phyloP scores from a whole-genome alignment of 2,329 filamentous ascomycete species.

The Fusarium avenaceum region DNA sequence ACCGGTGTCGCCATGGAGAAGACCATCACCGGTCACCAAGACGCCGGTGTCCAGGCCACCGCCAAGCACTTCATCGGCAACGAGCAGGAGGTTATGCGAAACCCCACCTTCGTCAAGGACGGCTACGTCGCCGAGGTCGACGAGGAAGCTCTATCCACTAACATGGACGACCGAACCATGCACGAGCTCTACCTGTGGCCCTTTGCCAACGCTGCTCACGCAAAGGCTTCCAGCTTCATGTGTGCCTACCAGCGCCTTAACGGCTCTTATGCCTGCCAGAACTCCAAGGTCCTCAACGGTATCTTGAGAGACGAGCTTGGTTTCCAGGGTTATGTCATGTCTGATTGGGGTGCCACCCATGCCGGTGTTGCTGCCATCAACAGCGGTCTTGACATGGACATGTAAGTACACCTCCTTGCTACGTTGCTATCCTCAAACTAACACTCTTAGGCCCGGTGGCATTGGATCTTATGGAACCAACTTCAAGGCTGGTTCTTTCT shows the following conservation, averaged over 20 bases:
- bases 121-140: conserved; percentile 46
- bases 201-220: conserved; percentile 53
- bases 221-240: conserved; percentile 63
- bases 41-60: conserved; percentile 56
- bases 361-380: conserved; percentile 74
- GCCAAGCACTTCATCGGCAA: conserved; percentile 58
- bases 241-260: conserved; percentile 84
- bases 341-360: conserved; percentile 84
- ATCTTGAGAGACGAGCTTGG: conserved; percentile 83
- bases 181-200: conserved; percentile 64
- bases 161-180: conserved; percentile 71
- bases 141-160: conserved; percentile 54
- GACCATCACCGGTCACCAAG: conserved; percentile 54
- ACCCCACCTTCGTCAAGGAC: conserved; percentile 46
- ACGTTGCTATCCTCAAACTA: not conserved
- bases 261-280: conserved; percentile 85
- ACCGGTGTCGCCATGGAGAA: conserved; percentile 66
- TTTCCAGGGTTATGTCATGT: conserved; percentile 85
- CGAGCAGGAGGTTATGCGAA: conserved; percentile 54
- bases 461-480: conserved; percentile 51
- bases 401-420: conserved; percentile 47
- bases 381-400: conserved; percentile 76
- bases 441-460: conserved; percentile 54
- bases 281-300: conserved; percentile 80
- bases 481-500: conserved; percentile 56